These are phyloP conservation scores for Thymus quinquecostatus DNA, from an alignment of 257 asterid species.

Conservation along the genomic window DNA sequence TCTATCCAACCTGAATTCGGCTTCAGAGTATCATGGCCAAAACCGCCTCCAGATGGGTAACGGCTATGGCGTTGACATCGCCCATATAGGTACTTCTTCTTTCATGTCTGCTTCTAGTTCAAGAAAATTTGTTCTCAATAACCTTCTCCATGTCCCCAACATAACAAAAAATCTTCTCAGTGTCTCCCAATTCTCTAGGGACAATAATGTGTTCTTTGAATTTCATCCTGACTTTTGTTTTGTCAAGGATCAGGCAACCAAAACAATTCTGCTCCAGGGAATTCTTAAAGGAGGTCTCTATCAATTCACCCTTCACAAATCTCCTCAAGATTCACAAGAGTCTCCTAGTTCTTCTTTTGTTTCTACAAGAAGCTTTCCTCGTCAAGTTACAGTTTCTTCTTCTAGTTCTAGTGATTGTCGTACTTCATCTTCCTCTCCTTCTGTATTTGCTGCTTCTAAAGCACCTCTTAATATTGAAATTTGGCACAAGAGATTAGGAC, in stretches of 20 bases:
- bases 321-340: too few species aligned
- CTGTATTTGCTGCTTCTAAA: neutral
- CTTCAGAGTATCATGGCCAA: neutral
- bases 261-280: neutral
- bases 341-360: too few species aligned
- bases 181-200: neutral
- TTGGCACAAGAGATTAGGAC: neutral
- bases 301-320: neutral
- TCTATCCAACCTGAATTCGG: neutral
- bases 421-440: too few species aligned
- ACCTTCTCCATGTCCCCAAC: neutral
- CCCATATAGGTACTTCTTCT: neutral
- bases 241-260: neutral
- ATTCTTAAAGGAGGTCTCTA: neutral
- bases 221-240: neutral
- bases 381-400: neutral
- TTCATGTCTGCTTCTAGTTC: too few species aligned
- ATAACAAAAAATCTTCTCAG: neutral
- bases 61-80: neutral
- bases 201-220: neutral
- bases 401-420: neutral
- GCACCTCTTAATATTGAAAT: neutral
- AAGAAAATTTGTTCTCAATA: neutral
- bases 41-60: neutral
- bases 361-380: too few species aligned